phyloP scores from a whole-genome alignment of 2,329 filamentous ascomycete genomes.

The Pyrenophora seminiperda region DNA sequence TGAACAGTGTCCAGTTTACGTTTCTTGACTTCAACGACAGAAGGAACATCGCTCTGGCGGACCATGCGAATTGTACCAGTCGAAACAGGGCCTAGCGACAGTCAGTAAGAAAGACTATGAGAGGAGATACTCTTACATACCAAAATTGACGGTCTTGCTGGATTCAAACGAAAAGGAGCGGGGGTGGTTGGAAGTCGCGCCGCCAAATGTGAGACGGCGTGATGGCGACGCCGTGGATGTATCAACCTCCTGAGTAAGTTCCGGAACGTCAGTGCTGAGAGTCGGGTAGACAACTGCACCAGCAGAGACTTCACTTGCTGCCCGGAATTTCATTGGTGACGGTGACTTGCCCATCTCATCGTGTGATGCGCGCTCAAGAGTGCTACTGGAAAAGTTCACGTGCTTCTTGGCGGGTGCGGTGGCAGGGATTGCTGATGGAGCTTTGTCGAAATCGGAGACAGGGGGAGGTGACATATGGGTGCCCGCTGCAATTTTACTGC shows the following conservation, averaged over 20 bases:
- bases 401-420: constrained; percentile 78
- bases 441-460: constrained; percentile 54
- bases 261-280: constrained; percentile 40
- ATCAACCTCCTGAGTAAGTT: constrained; percentile 37
- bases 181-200: constrained; percentile 35
- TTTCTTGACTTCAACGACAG: constrained; percentile 47
- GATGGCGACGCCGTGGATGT: constrained; percentile 36
- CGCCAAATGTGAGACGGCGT: constrained; percentile 45
- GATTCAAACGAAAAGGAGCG: constrained; percentile 57
- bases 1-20: constrained; percentile 51
- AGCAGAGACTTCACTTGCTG: constrained; percentile 41
- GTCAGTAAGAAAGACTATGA: background rate
- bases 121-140: constrained; percentile 7
- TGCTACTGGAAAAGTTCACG: constrained; percentile 78
- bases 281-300: constrained; percentile 42
- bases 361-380: constrained; percentile 54
- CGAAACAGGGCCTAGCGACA: constrained; percentile 37
- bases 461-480: constrained; percentile 59
- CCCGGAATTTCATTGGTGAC: constrained; percentile 44
- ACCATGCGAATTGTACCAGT: constrained; percentile 51
- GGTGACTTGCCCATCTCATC: constrained; percentile 43
- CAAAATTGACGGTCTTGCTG: constrained; percentile 52
- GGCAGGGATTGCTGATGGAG: constrained; percentile 59
- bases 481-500: constrained; percentile 63
- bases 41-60: constrained; percentile 50